Percentiles rank a stretch among this genome's conserved stretches.
Conservation (phyloP, 768 basidiomycete genomes). For the Russula olivacea region DNA sequence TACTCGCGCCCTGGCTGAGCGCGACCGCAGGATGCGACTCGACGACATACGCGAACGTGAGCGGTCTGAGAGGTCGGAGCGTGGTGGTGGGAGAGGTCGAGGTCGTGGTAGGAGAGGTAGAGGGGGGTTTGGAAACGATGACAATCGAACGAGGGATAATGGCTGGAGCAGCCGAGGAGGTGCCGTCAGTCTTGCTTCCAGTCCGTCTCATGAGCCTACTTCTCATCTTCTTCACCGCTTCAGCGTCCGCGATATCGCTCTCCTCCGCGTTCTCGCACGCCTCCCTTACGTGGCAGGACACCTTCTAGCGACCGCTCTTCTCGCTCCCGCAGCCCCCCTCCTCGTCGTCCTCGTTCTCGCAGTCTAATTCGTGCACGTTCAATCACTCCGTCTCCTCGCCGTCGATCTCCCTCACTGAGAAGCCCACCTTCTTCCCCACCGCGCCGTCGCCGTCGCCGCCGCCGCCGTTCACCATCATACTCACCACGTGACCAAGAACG, state of each 20-base stretch:
- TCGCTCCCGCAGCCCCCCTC: slow-evolving; percentile 38
- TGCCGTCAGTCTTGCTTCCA: slow-evolving; percentile 36
- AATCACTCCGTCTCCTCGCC: slow-evolving; percentile 22
- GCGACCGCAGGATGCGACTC: slow-evolving; percentile 60
- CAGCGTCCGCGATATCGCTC: slow-evolving; percentile 38
- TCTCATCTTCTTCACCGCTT: slow-evolving; percentile 33
- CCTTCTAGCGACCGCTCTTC: slow-evolving; percentile 35
- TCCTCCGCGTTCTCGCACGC: slow-evolving; percentile 36
- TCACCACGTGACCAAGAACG: slow-evolving; percentile 40
- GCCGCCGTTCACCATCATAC: slow-evolving; percentile 43
- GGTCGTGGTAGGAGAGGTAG: slow-evolving; percentile 48
- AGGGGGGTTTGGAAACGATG: slow-evolving; percentile 42
- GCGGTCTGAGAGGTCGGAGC: slow-evolving; percentile 40
- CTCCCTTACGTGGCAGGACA: slow-evolving; percentile 30
- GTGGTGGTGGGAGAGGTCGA: slow-evolving; percentile 52
- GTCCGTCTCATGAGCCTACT: slow-evolving; percentile 17
- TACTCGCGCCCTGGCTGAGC: slow-evolving; percentile 58
- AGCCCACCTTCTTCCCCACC: slow-evolving; percentile 23
- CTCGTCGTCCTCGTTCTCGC: slow-evolving; percentile 31
- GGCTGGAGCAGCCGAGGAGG: slow-evolving; percentile 69
- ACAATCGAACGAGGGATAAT: slow-evolving; percentile 43
- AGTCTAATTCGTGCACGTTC: slow-evolving; percentile 24
- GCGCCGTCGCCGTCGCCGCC: slow-evolving; percentile 36
- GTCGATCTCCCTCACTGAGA: slow-evolving; percentile 26
- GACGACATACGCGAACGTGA: slow-evolving; percentile 67